Percentiles rank a stretch among this genome's conserved stretches.
phyloP scores from a whole-genome alignment of 148 eudicot species.

The Spergularia bocconei region DNA sequence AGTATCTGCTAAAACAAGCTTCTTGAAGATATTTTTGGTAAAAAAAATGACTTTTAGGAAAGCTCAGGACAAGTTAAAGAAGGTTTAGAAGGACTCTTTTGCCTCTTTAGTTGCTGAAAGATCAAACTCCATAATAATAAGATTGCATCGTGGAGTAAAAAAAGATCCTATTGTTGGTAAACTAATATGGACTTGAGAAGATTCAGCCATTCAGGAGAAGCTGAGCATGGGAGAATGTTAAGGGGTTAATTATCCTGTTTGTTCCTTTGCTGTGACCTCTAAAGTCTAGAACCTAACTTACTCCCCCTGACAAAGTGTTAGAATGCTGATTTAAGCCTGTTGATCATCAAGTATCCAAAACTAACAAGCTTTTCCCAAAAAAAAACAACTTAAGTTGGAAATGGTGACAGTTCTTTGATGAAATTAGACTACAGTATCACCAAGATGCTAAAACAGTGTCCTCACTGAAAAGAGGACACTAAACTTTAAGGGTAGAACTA shows the following conservation, averaged over 20 bases:
- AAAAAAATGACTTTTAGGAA: neutral
- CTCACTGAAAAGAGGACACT: neutral
- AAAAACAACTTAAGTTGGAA: neutral
- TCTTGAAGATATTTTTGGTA: neutral
- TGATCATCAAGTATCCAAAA: neutral
- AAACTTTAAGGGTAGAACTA: neutral
- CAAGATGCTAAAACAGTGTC: neutral
- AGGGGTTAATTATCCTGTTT: neutral
- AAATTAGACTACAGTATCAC: neutral
- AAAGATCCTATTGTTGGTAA: neutral
- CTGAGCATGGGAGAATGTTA: conserved; percentile 13
- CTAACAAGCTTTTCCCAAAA: too few relatives aligned
- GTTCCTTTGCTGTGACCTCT: neutral
- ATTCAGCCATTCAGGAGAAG: conserved; percentile 4
- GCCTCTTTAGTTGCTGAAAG: neutral
- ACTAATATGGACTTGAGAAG: neutral
- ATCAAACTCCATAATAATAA: neutral
- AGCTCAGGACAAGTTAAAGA: neutral
- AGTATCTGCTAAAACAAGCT: neutral
- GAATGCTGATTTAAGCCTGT: neutral
- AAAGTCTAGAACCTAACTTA: neutral
- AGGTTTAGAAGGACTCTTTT: neutral
- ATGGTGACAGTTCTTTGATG: neutral
- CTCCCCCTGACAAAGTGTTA: neutral
- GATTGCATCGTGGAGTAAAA: conserved; percentile 3